Conservation (phyloP, 345 rosid genomes). For the Corchorus olitorius region DNA sequence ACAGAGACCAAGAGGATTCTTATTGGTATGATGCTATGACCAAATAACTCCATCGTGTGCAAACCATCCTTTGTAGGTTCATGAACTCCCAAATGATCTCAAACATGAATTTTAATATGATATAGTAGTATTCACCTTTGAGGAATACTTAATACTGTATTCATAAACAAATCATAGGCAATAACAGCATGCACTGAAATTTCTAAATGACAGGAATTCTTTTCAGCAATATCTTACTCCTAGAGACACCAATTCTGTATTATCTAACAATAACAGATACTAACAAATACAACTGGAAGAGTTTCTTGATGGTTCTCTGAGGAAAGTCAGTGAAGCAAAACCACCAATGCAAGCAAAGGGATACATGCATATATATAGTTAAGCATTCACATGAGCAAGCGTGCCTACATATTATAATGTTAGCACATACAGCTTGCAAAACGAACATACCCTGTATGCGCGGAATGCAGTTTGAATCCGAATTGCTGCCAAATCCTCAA, state of each 20-base stretch:
- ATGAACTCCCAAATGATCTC: background rate
- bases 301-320: background rate
- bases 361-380: background rate
- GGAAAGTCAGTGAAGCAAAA: background rate
- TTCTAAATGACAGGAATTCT: background rate
- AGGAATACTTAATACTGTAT: background rate
- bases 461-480: slow-evolving; percentile 75
- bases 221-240: background rate
- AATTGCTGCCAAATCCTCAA: slow-evolving; percentile 66
- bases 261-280: background rate
- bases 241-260: background rate
- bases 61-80: slow-evolving; percentile 1
- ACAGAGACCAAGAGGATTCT: background rate
- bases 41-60: background rate
- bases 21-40: background rate
- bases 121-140: background rate
- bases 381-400: background rate
- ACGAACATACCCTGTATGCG: slow-evolving; percentile 61
- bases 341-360: background rate
- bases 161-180: background rate
- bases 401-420: background rate
- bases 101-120: background rate
- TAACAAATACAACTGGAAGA: background rate
- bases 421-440: background rate
- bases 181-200: background rate